Base-by-base conservation (phyloP, 106 monocot species). In the Chionographis japonica region DNA sequence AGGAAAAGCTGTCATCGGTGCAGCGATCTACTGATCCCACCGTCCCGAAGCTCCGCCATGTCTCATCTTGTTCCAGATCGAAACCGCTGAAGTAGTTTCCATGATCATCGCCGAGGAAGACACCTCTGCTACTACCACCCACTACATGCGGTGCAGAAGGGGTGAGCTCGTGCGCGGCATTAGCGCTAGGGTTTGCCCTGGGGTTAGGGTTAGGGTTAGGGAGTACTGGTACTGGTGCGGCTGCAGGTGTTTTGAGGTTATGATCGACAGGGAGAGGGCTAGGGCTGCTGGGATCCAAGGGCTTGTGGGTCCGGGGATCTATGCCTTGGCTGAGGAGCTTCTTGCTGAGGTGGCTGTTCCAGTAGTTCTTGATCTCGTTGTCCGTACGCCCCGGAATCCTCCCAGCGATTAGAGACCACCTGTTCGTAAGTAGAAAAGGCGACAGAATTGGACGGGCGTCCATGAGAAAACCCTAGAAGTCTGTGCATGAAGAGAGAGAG, bases 291-390 rank as follows among this genome's bases (percentile, higher is more conserved):
- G 56, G 6, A 36, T 50, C 12, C 61, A 89, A 62, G 12, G 81
- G 82, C 60, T 52, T 89, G 75, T 87, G 87, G 16, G 84, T 87
- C 37, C 81, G 60, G 60, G 91, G 84, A 58, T 91, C 87, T 10
- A 91, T 77, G 7, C 91, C 91, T 51, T 74, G 81, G 42, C 72
- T 72, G 53, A 87, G 58, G 67, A 91, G 84, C 73, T 84, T 91
- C 73, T 81, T 84, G 67, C 86, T 83, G 40, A 90, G 84, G 56
- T 90, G 80, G 9, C 87, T 87, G 71, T 90, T 87, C 91, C 91
- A 91, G 76, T 91, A 82, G 68, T 91, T 91, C 76, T 91, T 91
- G 63, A 91, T 91, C 81, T 91, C 91, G 54, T 91, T 91, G 63
- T 91, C 91, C 0, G 91, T 91, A 35, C 91, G 74, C 3, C 91